A percentile compares a stretch with the other conserved stretches of the same genome.
These are phyloP conservation scores for Fraxinus albicans DNA, from an alignment of 305 asterid genomes.

Conservation along the genomic window DNA sequence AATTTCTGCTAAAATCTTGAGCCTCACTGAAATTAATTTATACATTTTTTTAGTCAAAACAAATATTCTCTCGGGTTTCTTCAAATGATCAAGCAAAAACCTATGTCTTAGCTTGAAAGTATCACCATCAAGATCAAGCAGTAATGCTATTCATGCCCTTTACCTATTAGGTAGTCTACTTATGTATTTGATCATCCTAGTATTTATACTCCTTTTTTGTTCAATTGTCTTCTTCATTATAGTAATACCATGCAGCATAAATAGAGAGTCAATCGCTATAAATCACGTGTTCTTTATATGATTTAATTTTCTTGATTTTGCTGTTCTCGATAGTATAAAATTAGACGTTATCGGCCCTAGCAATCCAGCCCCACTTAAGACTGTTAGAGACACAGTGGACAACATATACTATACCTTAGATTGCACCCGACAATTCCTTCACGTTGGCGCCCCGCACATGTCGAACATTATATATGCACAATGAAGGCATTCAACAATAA, in stretches of 20 bases:
- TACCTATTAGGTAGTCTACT: not conserved
- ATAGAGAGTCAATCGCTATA: not conserved
- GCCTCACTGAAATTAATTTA: not conserved
- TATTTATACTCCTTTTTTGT: not conserved
- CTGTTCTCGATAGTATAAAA: not conserved
- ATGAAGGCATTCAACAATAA: not conserved
- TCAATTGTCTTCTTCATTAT: not conserved
- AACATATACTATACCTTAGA: not conserved
- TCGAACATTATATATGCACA: not conserved
- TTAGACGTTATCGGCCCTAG: not conserved
- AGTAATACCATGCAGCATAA: not conserved
- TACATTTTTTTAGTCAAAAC: not conserved
- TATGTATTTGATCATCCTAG: not conserved
- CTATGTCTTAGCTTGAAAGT: not conserved
- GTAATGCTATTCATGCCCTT: not conserved
- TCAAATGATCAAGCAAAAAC: not conserved
- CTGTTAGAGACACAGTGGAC: not conserved
- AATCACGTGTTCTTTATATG: not conserved
- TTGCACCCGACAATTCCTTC: not conserved
- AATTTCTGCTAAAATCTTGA: no score
- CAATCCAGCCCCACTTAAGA: not conserved
- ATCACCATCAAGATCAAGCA: not conserved
- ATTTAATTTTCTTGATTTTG: not conserved
- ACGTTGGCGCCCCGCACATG: not conserved
- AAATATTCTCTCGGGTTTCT: not conserved